phyloP scores from a whole-genome alignment of 108 stramenopile genomes.

The Asterionellopsis glacialis region DNA sequence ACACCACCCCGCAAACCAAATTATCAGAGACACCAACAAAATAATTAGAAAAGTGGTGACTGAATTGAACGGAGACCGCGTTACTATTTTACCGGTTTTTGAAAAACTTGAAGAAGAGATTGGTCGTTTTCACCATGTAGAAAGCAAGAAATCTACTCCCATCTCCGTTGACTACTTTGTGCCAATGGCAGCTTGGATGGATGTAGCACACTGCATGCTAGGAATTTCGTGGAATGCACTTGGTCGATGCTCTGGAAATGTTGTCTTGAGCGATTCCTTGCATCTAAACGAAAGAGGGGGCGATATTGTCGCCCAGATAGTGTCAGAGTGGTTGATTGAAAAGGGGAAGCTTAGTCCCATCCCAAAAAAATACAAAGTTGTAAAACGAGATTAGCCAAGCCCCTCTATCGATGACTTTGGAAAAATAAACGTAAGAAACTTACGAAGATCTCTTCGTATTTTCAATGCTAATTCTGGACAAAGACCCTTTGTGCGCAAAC shows the following conservation, averaged over 20 bases:
- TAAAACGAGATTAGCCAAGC: no score
- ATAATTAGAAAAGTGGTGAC: not conserved
- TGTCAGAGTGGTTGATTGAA: not conserved
- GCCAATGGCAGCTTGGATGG: not conserved
- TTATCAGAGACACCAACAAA: not conserved
- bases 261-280: not conserved
- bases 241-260: not conserved
- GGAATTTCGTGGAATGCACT: not conserved
- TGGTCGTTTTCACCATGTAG: not conserved
- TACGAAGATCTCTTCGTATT: no score
- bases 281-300: conserved; percentile 1
- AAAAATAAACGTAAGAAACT: no score
- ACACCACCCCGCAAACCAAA: not conserved
- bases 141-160: no score
- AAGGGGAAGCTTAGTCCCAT: no score
- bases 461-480: no score
- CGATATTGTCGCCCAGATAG: not conserved
- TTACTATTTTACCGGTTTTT: not conserved
- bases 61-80: not conserved
- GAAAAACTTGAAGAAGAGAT: not conserved
- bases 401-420: no score
- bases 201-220: not conserved
- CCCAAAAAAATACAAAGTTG: no score
- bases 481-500: no score
- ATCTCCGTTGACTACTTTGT: not conserved